Evolutionary conservation across 345 rosid species (phyloP).

Genomic region (Linum usitatissimum): DNA sequence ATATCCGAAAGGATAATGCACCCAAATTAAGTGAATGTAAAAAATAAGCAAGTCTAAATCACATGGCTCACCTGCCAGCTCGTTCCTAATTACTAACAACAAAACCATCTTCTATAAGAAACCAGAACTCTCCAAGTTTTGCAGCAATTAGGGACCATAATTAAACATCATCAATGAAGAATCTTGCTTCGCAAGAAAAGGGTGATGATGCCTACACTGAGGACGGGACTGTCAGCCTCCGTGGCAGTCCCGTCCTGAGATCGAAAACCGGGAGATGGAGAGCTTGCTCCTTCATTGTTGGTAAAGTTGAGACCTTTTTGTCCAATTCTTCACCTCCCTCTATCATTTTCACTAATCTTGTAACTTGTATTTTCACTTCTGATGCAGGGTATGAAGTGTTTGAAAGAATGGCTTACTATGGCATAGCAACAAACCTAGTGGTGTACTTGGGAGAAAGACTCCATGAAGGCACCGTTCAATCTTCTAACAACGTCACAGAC

Average conservation of each 20-base stretch:
- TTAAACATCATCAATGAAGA: neutral
- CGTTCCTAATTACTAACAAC: neutral
- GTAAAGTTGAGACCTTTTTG: neutral
- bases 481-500: slow-evolving; percentile 14
- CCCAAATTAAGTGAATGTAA: neutral
- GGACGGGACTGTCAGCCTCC: neutral
- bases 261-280: neutral
- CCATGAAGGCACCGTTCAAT: slow-evolving; percentile 12
- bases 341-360: neutral
- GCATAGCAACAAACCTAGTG: slow-evolving; percentile 25
- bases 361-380: neutral
- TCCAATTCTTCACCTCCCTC: neutral
- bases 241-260: neutral
- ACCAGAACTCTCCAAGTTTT: neutral
- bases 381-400: slow-evolving; percentile 21
- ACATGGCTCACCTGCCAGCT: neutral
- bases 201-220: neutral
- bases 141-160: neutral
- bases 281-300: neutral
- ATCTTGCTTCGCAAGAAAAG: neutral
- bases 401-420: slow-evolving; percentile 27
- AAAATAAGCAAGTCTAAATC: neutral
- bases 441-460: slow-evolving; percentile 13
- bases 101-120: neutral
- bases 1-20: neutral